Conservation (phyloP, 805 yeast species). For the Candida khao-thaluensis region DNA sequence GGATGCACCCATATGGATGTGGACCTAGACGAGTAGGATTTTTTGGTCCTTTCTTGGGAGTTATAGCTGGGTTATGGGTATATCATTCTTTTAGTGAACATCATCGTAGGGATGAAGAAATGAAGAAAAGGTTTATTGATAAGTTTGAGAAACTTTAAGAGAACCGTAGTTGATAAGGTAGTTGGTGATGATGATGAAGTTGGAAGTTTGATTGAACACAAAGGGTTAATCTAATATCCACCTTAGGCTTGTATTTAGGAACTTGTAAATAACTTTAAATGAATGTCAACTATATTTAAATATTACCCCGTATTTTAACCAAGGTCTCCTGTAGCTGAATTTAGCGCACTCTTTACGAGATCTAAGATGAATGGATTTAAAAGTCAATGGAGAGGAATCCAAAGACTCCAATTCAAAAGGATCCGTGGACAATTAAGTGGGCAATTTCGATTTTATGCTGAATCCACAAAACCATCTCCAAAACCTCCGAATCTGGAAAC, state of each 20-base stretch:
- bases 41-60: constrained; percentile 8
- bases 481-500: constrained; percentile 1
- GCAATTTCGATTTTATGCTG: background rate
- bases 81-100: constrained; percentile 5
- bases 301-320: background rate
- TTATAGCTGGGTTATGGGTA: constrained; percentile 2
- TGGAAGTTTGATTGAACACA: too few relatives aligned
- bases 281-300: too few relatives aligned
- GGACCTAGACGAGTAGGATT: constrained; percentile 1
- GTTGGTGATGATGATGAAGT: too few relatives aligned
- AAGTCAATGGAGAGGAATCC: background rate
- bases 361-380: background rate
- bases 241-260: too few relatives aligned
- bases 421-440: background rate
- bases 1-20: background rate
- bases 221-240: too few relatives aligned
- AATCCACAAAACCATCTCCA: background rate
- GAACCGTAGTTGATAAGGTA: too few relatives aligned
- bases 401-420: background rate
- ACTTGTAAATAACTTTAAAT: too few relatives aligned
- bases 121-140: background rate
- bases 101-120: background rate
- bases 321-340: too few relatives aligned
- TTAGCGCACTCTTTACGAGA: background rate
- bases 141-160: background rate